Evolutionary conservation across 2,329 filamentous ascomycete species (phyloP).

Genomic region (Pseudocercospora vitis): DNA sequence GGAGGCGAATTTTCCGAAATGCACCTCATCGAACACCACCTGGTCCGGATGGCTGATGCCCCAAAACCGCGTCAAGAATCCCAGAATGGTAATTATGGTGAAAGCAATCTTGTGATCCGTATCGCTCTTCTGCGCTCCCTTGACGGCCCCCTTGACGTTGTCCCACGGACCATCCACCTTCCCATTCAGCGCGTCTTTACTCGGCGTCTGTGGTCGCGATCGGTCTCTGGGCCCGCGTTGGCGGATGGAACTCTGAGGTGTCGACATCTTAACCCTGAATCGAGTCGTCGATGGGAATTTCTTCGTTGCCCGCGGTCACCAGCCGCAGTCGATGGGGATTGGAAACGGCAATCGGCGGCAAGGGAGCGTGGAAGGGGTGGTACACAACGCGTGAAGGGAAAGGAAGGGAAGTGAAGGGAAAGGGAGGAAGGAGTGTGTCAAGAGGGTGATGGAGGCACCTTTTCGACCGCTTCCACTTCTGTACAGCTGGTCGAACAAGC

Average conservation of each 20-base stretch:
- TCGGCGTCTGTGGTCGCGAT: conserved; percentile 30
- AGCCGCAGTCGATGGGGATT: conserved; percentile 8
- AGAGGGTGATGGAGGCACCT: not conserved
- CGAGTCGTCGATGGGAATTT: not conserved
- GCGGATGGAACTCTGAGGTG: conserved; percentile 22
- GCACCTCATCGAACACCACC: conserved; percentile 98
- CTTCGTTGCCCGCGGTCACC: conserved; percentile 13
- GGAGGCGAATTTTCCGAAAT: conserved; percentile 83
- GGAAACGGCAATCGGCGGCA: not conserved
- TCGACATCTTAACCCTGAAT: conserved; percentile 20
- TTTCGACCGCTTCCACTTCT: too few relatives aligned
- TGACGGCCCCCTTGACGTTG: conserved; percentile 37
- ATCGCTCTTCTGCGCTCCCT: conserved; percentile 50
- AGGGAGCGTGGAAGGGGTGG: too few relatives aligned
- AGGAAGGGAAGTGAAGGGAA: too few relatives aligned
- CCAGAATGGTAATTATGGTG: conserved; percentile 72
- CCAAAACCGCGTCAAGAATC: conserved; percentile 92
- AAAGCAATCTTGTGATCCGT: conserved; percentile 83
- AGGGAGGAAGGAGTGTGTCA: conserved; percentile 14
- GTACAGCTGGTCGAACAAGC: too few relatives aligned
- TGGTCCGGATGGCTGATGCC: conserved; percentile 93
- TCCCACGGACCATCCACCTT: conserved; percentile 44
- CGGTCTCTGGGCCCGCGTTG: conserved; percentile 25
- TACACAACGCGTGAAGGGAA: too few relatives aligned
- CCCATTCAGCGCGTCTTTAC: conserved; percentile 23